Evolutionary conservation across 148 eudicot genomes (phyloP).

Genomic region (Salicornia ramosissima): DNA sequence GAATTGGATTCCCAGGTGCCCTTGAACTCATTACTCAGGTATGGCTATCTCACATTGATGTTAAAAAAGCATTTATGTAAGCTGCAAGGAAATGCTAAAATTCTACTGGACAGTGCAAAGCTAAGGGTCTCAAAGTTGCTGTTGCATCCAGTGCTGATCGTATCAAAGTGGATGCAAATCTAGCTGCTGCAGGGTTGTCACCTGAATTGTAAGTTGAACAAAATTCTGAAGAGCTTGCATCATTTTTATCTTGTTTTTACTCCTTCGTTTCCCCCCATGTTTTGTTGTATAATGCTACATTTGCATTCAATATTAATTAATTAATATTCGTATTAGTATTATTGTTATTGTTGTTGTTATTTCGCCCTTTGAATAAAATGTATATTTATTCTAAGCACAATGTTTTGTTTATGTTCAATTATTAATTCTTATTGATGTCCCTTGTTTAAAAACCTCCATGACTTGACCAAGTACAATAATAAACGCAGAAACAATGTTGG

Average conservation of each 20-base stretch:
- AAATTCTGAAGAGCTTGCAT: neutral
- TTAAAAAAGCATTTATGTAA: neutral
- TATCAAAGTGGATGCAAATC: conserved; percentile 90
- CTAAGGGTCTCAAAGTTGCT: conserved; percentile 88
- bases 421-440: too few species aligned
- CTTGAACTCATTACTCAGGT: conserved; percentile 83
- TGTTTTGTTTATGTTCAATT: too few species aligned
- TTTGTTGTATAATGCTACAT: neutral
- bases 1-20: conserved; percentile 96
- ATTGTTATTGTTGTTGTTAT: neutral
- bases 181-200: conserved; percentile 89
- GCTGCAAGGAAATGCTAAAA: conserved; percentile 12
- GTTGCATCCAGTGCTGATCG: conserved; percentile 99
- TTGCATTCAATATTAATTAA: neutral
- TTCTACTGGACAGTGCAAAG: conserved; percentile 67
- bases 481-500: too few species aligned
- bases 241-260: neutral
- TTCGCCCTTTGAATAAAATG: too few species aligned
- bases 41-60: neutral
- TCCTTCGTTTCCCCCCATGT: conserved; percentile 3
- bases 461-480: too few species aligned
- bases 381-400: too few species aligned
- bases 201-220: conserved; percentile 54
- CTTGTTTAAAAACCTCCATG: too few species aligned
- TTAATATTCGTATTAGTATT: too few species aligned